Conservation (phyloP, 495 filamentous ascomycete species). For the Eremomyces bilateralis region DNA sequence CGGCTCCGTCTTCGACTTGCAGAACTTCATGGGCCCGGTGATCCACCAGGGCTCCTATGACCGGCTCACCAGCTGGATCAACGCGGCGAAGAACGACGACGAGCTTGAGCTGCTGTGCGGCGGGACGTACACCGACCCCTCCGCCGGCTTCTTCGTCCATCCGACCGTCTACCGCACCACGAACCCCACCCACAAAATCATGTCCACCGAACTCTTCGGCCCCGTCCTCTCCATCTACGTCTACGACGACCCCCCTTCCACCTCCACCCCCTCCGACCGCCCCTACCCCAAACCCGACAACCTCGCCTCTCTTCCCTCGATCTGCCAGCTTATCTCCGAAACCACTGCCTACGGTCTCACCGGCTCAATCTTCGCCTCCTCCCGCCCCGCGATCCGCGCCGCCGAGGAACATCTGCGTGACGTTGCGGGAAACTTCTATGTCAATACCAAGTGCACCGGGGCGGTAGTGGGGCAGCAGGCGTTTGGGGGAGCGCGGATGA, state of each 20-base stretch:
- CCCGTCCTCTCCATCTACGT: constrained; percentile 37
- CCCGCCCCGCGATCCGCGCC: constrained; percentile 15
- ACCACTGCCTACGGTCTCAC: constrained; percentile 21
- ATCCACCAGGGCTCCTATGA: constrained; percentile 22
- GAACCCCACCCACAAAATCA: constrained; percentile 40
- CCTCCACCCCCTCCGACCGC: no score
- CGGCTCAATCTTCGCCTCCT: constrained; percentile 20
- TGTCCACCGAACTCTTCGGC: constrained; percentile 42
- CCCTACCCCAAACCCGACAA: no score
- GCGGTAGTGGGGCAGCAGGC: constrained; percentile 23
- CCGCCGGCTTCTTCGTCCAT: constrained; percentile 42
- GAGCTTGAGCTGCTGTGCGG: constrained; percentile 40
- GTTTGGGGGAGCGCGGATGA: constrained; percentile 21
- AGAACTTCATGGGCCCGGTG: constrained; percentile 23
- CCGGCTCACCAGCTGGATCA: constrained; percentile 24
- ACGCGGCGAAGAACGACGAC: constrained; percentile 37
- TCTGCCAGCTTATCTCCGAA: constrained; percentile 17
- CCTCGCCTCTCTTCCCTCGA: constrained; percentile 11
- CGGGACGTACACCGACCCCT: constrained; percentile 35
- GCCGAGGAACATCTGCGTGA: constrained; percentile 20
- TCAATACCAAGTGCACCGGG: constrained; percentile 22
- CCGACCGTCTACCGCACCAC: constrained; percentile 43
- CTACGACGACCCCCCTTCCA: constrained; percentile 27
- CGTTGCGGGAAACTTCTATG: constrained; percentile 22
- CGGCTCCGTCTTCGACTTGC: constrained; percentile 17